A percentile compares a stretch with the other conserved stretches of the same genome.
phyloP scores from a whole-genome alignment of 169 alveolate species.

The Theileria sp. region DNA sequence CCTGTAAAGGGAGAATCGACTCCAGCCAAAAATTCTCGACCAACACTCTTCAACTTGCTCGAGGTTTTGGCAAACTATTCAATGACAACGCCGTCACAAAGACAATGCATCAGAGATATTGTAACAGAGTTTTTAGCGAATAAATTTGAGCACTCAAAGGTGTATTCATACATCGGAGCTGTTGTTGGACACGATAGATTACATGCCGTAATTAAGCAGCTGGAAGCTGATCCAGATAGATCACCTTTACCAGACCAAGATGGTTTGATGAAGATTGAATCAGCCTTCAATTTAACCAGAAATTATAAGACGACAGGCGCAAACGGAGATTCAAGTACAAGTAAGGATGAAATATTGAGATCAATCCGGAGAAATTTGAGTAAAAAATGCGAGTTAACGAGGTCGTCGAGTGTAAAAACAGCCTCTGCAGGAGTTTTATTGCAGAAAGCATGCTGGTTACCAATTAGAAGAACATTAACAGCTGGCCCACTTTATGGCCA shows the following conservation, averaged over 20 bases:
- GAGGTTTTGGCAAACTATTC: conserved; percentile 83
- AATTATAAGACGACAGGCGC: conserved; percentile 52
- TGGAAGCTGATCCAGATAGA: conserved; percentile 81
- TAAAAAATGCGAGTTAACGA: conserved; percentile 25
- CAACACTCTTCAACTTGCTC: conserved; percentile 83
- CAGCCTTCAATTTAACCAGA: conserved; percentile 81
- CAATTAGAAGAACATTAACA: conserved; percentile 71
- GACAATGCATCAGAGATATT: conserved; percentile 86
- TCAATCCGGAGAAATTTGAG: conserved; percentile 60
- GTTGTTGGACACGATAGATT: conserved; percentile 84
- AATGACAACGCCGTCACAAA: conserved; percentile 86
- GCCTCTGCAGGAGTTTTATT: conserved; percentile 66
- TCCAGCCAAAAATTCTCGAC: conserved; percentile 58
- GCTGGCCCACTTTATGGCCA: conserved; percentile 81
- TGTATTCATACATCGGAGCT: conserved; percentile 85
- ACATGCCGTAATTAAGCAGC: conserved; percentile 78
- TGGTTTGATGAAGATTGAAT: conserved; percentile 81
- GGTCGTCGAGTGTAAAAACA: conserved; percentile 26
- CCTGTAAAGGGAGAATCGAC: conserved; percentile 5
- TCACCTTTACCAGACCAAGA: conserved; percentile 82
- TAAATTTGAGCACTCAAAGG: conserved; percentile 84
- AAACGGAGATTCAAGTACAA: conserved; percentile 4
- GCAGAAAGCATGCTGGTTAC: conserved; percentile 77
- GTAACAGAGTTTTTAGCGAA: conserved; percentile 83
- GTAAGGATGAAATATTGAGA: conserved; percentile 59